Conservation (phyloP, 192 early-diverging fungal genomes). For the Backusella liffmaniae region DNA sequence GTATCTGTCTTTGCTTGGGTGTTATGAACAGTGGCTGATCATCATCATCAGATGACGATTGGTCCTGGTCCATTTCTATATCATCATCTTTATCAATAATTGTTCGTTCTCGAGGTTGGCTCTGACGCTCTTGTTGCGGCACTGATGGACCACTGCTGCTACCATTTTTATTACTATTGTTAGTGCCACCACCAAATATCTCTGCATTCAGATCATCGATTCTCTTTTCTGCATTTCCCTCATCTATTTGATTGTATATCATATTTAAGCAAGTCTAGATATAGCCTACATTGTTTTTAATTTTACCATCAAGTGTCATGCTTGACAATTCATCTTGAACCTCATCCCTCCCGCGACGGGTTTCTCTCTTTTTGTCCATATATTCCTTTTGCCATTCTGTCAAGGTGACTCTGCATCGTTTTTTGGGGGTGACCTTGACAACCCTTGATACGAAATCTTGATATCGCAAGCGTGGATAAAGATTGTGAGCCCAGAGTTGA, state of each 20-base stretch:
- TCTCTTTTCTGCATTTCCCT: neutral
- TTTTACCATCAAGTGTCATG: conserved; percentile 19
- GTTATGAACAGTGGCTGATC: neutral
- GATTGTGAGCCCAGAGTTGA: conserved; percentile 33
- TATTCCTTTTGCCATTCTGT: conserved; percentile 9
- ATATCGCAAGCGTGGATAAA: conserved; percentile 28
- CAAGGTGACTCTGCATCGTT: neutral
- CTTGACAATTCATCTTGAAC: conserved; percentile 8
- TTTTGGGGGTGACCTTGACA: conserved; percentile 17
- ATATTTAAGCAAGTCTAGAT: no score
- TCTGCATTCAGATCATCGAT: neutral
- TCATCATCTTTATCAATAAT: neutral
- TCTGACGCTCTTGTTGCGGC: neutral
- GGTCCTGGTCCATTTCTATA: neutral
- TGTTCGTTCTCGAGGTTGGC: neutral
- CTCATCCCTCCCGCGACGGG: neutral
- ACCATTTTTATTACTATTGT: neutral
- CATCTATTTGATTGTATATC: neutral
- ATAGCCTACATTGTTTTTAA: neutral
- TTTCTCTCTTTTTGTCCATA: neutral
- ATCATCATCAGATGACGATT: neutral
- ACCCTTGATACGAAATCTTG: conserved; percentile 23
- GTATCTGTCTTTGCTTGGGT: neutral
- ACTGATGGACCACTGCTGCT: neutral
- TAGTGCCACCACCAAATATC: neutral